Percentiles rank a stretch among this genome's conserved stretches.
phyloP scores from a whole-genome alignment of 2,329 filamentous ascomycete genomes.

The Colletotrichum destructivum region DNA sequence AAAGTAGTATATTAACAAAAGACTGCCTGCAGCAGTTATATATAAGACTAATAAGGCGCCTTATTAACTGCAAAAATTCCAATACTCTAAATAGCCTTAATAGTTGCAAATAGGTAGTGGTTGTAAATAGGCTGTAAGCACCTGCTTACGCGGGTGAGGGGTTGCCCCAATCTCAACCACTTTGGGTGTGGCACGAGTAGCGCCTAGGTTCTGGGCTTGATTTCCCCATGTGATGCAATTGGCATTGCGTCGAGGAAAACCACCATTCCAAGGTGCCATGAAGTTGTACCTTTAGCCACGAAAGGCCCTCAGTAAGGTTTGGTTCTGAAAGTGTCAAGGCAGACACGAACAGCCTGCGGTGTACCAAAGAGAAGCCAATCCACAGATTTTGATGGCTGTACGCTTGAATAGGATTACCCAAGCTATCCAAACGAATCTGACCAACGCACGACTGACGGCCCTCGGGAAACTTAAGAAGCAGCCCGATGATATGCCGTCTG shows the following conservation, averaged over 20 bases:
- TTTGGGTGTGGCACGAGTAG: too few species aligned
- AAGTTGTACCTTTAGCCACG: background rate
- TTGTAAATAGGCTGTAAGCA: too few species aligned
- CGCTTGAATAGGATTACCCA: background rate
- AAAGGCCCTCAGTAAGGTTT: background rate
- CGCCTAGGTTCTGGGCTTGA: background rate
- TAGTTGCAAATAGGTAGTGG: too few species aligned
- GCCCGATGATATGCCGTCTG: background rate
- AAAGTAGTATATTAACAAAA: too few species aligned
- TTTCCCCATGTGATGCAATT: conserved; percentile 1
- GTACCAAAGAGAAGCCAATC: background rate
- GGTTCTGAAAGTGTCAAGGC: background rate
- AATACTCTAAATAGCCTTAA: too few species aligned
- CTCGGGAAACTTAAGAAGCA: conserved; percentile 1
- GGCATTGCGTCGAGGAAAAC: conserved; percentile 1
- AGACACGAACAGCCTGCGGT: background rate
- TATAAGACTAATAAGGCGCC: too few species aligned
- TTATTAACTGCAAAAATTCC: too few species aligned
- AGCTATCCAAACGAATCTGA: conserved; percentile 6
- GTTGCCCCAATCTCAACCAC: too few species aligned
- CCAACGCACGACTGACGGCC: conserved; percentile 3
- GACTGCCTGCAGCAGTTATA: too few species aligned
- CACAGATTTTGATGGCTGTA: background rate
- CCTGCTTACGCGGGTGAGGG: too few species aligned
- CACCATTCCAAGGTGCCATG: background rate